Evolutionary conservation across 148 eudicot genomes (phyloP).

Genomic region (Silene latifolia): DNA sequence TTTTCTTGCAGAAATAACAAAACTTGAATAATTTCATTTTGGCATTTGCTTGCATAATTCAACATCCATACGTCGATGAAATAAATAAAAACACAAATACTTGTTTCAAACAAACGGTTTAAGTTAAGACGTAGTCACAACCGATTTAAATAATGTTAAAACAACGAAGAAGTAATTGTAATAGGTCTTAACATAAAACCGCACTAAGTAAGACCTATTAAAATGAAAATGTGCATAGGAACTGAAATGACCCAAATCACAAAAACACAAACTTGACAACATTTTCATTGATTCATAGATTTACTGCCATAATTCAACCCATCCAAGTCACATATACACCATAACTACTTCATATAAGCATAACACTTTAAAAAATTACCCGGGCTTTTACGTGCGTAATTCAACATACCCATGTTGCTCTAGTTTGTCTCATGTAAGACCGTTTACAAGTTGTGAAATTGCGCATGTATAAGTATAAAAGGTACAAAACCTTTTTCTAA

Average conservation of each 20-base stretch:
- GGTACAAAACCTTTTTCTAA: no score
- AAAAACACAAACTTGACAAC: neutral
- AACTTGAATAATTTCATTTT: neutral
- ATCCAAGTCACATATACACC: neutral
- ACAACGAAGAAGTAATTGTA: no score
- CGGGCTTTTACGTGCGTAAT: neutral
- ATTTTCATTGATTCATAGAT: neutral
- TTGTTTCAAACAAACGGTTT: no score
- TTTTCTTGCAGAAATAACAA: slow-evolving; percentile 26
- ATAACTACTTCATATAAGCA: neutral
- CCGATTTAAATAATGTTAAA: no score
- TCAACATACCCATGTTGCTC: neutral
- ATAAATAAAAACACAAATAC: neutral
- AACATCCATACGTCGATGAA: neutral
- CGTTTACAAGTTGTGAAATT: no score
- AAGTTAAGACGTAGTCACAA: no score
- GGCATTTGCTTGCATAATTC: neutral
- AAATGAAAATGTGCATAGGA: neutral
- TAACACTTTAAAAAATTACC: neutral
- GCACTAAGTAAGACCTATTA: no score
- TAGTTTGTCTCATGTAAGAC: no score
- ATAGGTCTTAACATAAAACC: no score
- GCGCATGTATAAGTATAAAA: no score
- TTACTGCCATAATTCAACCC: neutral
- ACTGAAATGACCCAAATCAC: neutral